phyloP scores from a whole-genome alignment of 805 yeast species.

The Candida ipomoeae region DNA sequence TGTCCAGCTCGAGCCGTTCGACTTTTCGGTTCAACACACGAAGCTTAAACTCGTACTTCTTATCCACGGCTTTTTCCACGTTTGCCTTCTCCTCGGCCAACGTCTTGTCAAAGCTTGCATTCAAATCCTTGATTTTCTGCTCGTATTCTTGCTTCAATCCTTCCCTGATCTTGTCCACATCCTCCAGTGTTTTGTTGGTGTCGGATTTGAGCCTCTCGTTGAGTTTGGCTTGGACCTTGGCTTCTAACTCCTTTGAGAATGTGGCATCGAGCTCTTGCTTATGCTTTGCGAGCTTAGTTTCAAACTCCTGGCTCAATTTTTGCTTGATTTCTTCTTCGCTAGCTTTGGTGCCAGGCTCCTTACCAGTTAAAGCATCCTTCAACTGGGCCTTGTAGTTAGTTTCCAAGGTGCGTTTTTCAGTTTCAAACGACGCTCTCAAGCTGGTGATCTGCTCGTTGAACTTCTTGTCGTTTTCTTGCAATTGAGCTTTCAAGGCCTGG shows the following conservation, averaged over 20 bases:
- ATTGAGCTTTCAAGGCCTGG: conserved; percentile 3
- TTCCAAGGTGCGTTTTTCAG: conserved; percentile 19
- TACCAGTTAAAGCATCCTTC: conserved; percentile 14
- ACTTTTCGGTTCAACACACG: conserved; percentile 52
- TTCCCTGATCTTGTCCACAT: conserved; percentile 9
- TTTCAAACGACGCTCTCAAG: conserved; percentile 31
- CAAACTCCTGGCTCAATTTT: conserved; percentile 23
- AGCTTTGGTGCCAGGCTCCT: background rate
- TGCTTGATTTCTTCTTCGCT: conserved; percentile 18
- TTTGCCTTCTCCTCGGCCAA: conserved; percentile 28
- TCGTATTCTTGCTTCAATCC: conserved; percentile 18
- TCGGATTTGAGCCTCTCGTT: conserved; percentile 18
- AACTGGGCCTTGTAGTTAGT: conserved; percentile 18
- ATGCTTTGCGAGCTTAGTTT: conserved; percentile 18
- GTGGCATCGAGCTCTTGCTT: conserved; percentile 24
- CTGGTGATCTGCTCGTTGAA: conserved; percentile 10
- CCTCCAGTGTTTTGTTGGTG: background rate
- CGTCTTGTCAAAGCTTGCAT: conserved; percentile 19
- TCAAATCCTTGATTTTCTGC: conserved; percentile 19
- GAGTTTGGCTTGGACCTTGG: conserved; percentile 9
- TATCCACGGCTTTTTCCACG: conserved; percentile 47
- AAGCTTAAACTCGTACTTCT: conserved; percentile 56
- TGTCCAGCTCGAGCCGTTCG: conserved; percentile 40
- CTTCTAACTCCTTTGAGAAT: conserved; percentile 32
- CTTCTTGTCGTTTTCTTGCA: conserved; percentile 9